phyloP scores from a whole-genome alignment of 2,329 filamentous ascomycete genomes.

The Dryadomyces sulphureus region DNA sequence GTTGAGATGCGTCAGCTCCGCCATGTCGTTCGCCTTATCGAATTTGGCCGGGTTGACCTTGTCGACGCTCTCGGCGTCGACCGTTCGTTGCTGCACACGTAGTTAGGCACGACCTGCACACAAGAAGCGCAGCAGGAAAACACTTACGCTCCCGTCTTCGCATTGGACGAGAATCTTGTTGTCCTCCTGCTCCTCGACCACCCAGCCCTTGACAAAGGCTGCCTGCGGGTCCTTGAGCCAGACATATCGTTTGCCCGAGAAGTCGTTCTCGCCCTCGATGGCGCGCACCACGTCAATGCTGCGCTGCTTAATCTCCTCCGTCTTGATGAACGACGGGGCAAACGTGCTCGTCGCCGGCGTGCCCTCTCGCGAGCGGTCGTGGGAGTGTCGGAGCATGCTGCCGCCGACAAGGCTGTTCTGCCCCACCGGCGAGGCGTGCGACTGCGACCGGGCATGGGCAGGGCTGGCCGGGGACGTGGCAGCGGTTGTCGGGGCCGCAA shows the following conservation, averaged over 20 bases:
- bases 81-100: constrained; percentile 60
- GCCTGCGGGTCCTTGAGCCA: constrained; percentile 81
- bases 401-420: constrained; percentile 8
- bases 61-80: constrained; percentile 77
- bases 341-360: constrained; percentile 65
- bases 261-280: constrained; percentile 96
- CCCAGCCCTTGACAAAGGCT: constrained; percentile 86
- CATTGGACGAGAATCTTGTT: constrained; percentile 73
- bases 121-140: not conserved
- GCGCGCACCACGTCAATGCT: constrained; percentile 44
- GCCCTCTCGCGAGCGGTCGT: constrained; percentile 48
- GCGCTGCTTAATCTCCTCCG: constrained; percentile 51
- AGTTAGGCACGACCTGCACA: constrained; percentile 9
- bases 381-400: constrained; percentile 22
- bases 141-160: constrained; percentile 71
- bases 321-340: constrained; percentile 89
- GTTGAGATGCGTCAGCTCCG: constrained; percentile 92
- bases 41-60: constrained; percentile 99
- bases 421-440: not conserved
- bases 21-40: constrained; percentile 99
- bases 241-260: constrained; percentile 95
- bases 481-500: constrained; percentile 33
- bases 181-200: constrained; percentile 63
- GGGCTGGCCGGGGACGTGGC: constrained; percentile 22
- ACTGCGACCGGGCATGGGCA: constrained; percentile 33